Percentiles rank a stretch among this genome's conserved stretches.
phyloP scores from a whole-genome alignment of 345 rosid genomes.

The Eucalyptus viminalis region DNA sequence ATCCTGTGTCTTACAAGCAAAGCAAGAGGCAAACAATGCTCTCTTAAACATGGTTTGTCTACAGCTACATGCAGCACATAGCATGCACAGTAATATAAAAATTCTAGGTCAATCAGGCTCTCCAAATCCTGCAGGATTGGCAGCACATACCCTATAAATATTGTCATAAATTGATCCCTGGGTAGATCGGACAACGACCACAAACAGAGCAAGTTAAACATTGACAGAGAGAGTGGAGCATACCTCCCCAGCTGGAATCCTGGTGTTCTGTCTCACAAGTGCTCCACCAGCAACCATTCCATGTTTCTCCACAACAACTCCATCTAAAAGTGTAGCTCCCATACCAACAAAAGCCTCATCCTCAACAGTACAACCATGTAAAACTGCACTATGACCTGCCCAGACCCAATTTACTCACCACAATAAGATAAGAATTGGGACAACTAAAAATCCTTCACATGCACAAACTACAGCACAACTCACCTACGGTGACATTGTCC shows the following conservation, averaged over 20 bases:
- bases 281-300: slow-evolving; percentile 97
- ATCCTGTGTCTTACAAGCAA: background rate
- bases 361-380: slow-evolving; percentile 95
- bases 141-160: background rate
- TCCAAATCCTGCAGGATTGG: background rate
- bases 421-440: background rate
- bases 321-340: slow-evolving; percentile 93
- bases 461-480: background rate
- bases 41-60: background rate
- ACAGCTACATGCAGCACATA: background rate
- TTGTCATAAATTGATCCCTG: background rate
- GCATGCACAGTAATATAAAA: background rate
- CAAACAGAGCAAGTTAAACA: background rate
- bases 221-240: background rate
- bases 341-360: slow-evolving; percentile 86
- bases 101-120: background rate
- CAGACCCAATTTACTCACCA: background rate
- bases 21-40: background rate
- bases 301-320: slow-evolving; percentile 80
- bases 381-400: slow-evolving; percentile 90
- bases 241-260: slow-evolving; percentile 88
- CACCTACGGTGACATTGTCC: slow-evolving; percentile 95
- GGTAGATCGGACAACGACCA: background rate
- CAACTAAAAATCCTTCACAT: background rate
- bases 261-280: slow-evolving; percentile 86